Evolutionary conservation across 306 rosid species (phyloP), one percentile per base, ranked within the genome.

Genomic region (Quercus variabilis): DNA sequence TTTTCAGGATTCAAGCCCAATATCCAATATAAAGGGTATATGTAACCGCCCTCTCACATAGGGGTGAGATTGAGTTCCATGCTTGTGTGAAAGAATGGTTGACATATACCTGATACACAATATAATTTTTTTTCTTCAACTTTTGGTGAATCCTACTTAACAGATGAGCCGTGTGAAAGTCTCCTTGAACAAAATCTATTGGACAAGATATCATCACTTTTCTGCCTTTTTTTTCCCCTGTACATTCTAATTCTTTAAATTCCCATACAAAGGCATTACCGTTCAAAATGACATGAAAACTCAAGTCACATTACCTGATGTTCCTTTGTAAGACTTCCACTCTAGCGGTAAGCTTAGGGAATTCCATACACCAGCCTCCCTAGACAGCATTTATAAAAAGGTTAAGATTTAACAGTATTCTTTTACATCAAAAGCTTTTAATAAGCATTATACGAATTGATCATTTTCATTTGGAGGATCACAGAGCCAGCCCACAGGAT

Each of bases 281-380:
- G 63, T 35, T 33, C 35, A 43, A 59, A 18, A 26, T 49, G 62
- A 26, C 67, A 15, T n/a, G 54, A 79, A 57, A 64, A 19, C 58
- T 65, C 18, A 77, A 51, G 43, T 51, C 21, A 20, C 26, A 31
- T 46, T 87, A 88, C 98, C 97, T 91, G 28, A 88, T 56, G 79
- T 82, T 91, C 79, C 71, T 87, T 79, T 93, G 87, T 19, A 93
- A 76, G 52, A 86, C 80, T 79, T 93, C 89, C 79, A 86, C 74
- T 81, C 86, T 93, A 35, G 82, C 76, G 17, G 63, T 75, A 46
- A 93, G 92, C 80, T 87, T 93, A 64, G 85, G 87, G 81, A 69
- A 88, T 71, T 91, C 97, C 74, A 85, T 62, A 49, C 76, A 75
- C 89, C 86, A 87, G 81, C 72, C 77, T 74, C 74, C 88, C 95